phyloP scores from a whole-genome alignment of 2,329 filamentous ascomycete species.

The Alternaria ethzedia region DNA sequence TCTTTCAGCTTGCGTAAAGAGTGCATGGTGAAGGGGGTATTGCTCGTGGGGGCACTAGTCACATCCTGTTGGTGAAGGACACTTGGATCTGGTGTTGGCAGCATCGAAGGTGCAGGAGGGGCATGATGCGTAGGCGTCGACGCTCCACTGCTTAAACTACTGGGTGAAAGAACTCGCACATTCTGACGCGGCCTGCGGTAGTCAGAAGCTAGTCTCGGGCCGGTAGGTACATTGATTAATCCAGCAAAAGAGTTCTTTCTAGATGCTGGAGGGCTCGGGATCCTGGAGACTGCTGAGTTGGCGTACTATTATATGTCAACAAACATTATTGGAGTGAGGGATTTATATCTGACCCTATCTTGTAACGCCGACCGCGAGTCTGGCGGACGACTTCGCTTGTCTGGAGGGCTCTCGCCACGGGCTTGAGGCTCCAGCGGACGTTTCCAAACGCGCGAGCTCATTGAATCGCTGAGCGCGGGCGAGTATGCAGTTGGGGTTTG shows the following conservation, averaged over 20 bases:
- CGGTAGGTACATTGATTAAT: slow-evolving; percentile 3
- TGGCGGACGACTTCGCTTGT: slow-evolving; percentile 18
- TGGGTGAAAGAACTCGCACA: slow-evolving; percentile 3
- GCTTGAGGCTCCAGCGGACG: slow-evolving; percentile 18
- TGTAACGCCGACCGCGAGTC: not conserved
- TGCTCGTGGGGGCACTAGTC: not conserved
- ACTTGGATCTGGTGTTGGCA: slow-evolving; percentile 5
- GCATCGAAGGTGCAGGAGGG: slow-evolving; percentile 31
- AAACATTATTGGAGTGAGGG: not conserved
- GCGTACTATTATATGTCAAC: slow-evolving; percentile 14
- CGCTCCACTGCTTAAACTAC: slow-evolving; percentile 19
- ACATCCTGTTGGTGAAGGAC: not conserved
- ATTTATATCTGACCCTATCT: slow-evolving; percentile 8
- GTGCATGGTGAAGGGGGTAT: slow-evolving; percentile 1
- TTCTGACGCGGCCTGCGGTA: slow-evolving; percentile 8
- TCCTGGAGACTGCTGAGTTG: not conserved
- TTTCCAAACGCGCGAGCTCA: slow-evolving; percentile 19
- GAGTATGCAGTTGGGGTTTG: not conserved
- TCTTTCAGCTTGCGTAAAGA: slow-evolving; percentile 9
- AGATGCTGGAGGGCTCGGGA: slow-evolving; percentile 11
- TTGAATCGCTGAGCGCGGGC: not conserved
- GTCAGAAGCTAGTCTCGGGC: slow-evolving; percentile 14
- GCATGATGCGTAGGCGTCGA: slow-evolving; percentile 28
- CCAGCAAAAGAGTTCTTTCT: slow-evolving; percentile 19
- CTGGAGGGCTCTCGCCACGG: slow-evolving; percentile 27